phyloP scores from a whole-genome alignment of 306 rosid species.

The Malus domestica region DNA sequence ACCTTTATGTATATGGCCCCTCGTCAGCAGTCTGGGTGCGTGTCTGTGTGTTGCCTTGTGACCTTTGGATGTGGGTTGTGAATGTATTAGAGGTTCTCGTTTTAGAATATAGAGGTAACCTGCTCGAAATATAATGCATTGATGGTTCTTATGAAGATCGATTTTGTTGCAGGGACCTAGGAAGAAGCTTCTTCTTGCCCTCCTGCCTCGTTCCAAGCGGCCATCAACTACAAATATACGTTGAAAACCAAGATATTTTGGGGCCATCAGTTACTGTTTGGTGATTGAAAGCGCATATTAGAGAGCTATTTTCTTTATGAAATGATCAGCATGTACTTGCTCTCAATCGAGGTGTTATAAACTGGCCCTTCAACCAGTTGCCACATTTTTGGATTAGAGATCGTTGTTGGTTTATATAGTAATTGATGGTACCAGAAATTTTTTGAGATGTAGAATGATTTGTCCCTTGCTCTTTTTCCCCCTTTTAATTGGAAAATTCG shows the following conservation, averaged over 20 bases:
- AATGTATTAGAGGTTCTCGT: neutral
- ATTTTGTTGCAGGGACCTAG: constrained; percentile 81
- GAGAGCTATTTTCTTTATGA: neutral
- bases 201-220: constrained; percentile 56
- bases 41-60: neutral
- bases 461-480: neutral
- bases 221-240: constrained; percentile 26
- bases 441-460: constrained; percentile 25
- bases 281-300: constrained; percentile 10
- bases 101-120: neutral
- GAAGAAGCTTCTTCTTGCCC: constrained; percentile 79
- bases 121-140: neutral
- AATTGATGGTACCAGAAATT: constrained; percentile 17
- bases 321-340: constrained; percentile 20
- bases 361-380: constrained; percentile 14
- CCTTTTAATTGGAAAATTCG: too few relatives aligned
- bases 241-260: constrained; percentile 21
- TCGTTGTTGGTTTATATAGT: constrained; percentile 3
- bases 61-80: neutral
- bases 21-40: neutral
- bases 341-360: constrained; percentile 20
- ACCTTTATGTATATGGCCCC: neutral
- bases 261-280: constrained; percentile 10
- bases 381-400: constrained; percentile 24
- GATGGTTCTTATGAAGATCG: constrained; percentile 21